These are phyloP conservation scores for Leccinum aurantiacum DNA, from an alignment of 768 basidiomycete species.

Conservation along the genomic window DNA sequence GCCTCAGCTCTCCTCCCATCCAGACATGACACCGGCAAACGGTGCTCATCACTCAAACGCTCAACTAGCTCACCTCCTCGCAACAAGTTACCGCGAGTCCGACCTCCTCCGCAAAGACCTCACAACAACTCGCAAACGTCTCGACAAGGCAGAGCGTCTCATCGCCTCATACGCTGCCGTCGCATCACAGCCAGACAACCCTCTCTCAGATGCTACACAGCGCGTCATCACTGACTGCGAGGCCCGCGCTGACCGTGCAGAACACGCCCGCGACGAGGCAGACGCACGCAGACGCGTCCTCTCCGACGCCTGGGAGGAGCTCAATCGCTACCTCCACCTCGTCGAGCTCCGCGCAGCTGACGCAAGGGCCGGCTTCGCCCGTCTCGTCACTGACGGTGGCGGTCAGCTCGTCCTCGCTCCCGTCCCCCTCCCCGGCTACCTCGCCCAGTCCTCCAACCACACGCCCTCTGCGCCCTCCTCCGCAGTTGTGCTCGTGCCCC, in stretches of 20 bases:
- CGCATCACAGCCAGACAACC: conserved; percentile 8
- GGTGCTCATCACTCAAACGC: conserved; percentile 40
- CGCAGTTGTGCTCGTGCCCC: conserved; percentile 31
- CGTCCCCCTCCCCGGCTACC: conserved; percentile 32
- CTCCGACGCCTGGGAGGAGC: conserved; percentile 49
- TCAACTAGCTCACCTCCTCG: conserved; percentile 58
- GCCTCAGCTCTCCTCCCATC: conserved; percentile 1
- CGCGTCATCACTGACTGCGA: conserved; percentile 47
- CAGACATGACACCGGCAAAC: conserved; percentile 15
- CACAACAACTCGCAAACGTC: conserved; percentile 38
- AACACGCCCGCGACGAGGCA: conserved; percentile 55
- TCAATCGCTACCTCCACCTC: conserved; percentile 46
- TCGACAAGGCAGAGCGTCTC: conserved; percentile 55
- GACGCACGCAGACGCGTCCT: conserved; percentile 46
- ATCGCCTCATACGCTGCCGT: conserved; percentile 30
- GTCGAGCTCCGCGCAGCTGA: conserved; percentile 50
- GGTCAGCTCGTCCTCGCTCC: conserved; percentile 41
- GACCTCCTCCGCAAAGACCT: conserved; percentile 56
- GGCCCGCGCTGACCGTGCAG: conserved; percentile 48
- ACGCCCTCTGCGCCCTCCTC: conserved; percentile 25
- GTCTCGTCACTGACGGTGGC: conserved; percentile 46
- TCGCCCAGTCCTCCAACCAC: background rate
- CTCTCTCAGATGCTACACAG: conserved; percentile 34
- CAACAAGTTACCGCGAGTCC: conserved; percentile 50
- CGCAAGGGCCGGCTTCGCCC: conserved; percentile 46